These are phyloP conservation scores for Malania oleifera DNA, from an alignment of 164 flowering plant genomes.

Conservation along the genomic window DNA sequence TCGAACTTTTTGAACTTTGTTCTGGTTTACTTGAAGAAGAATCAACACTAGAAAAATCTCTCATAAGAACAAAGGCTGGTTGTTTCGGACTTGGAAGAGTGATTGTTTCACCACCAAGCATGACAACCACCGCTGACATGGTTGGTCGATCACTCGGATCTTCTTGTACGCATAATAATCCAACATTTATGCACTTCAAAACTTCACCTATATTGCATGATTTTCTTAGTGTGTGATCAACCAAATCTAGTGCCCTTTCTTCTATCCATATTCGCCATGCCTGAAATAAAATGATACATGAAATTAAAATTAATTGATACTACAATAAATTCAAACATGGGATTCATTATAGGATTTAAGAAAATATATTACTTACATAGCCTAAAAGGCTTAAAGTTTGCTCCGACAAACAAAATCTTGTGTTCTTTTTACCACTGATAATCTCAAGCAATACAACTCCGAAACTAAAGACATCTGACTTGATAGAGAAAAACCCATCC, in stretches of 20 bases:
- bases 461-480: constrained; percentile 17
- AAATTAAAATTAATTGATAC: background rate
- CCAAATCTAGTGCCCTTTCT: constrained; percentile 11
- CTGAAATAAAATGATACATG: constrained; percentile 1
- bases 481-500: constrained; percentile 11
- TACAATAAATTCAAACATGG: no score
- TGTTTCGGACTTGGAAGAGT: constrained; percentile 13
- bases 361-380: constrained; percentile 7
- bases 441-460: constrained; percentile 13
- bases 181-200: constrained; percentile 15
- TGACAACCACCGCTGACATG: constrained; percentile 18
- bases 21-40: constrained; percentile 16
- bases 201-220: constrained; percentile 9
- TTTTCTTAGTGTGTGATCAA: constrained; percentile 10
- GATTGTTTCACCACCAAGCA: constrained; percentile 15
- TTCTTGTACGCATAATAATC: constrained; percentile 20
- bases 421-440: constrained; percentile 13
- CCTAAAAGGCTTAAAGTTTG: constrained; percentile 6
- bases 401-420: constrained; percentile 7
- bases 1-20: background rate
- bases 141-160: constrained; percentile 18
- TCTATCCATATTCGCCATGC: constrained; percentile 18
- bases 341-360: no score
- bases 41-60: constrained; percentile 1
- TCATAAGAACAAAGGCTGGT: constrained; percentile 14